Percentiles rank a stretch among this genome's conserved stretches.
These are phyloP conservation scores for Spatholobus suberectus DNA, from an alignment of 306 rosid genomes.

Conservation along the genomic window DNA sequence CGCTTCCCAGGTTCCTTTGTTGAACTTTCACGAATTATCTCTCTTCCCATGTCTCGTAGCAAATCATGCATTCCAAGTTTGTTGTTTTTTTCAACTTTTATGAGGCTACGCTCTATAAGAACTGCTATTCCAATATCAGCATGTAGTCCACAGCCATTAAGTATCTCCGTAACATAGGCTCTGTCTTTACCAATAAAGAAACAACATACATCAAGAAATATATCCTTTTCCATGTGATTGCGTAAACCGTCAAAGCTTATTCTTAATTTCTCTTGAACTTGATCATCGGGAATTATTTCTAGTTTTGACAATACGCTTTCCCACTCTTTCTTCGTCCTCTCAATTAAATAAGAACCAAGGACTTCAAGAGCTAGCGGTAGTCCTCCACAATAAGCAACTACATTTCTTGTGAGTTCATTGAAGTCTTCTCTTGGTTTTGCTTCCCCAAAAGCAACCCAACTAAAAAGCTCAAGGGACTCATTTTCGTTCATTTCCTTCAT, in stretches of 20 bases:
- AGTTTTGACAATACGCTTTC: slow-evolving; percentile 35
- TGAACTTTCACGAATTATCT: slow-evolving; percentile 23
- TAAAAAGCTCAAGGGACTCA: slow-evolving; percentile 34
- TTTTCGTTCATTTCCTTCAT: slow-evolving; percentile 1
- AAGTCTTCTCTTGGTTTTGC: slow-evolving; percentile 1
- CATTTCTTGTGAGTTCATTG: neutral
- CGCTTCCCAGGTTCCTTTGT: slow-evolving; percentile 28
- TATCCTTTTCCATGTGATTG: slow-evolving; percentile 15
- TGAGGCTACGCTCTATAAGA: slow-evolving; percentile 34
- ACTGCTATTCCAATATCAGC: slow-evolving; percentile 39
- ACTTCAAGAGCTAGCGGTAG: slow-evolving; percentile 51
- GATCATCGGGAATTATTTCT: slow-evolving; percentile 26
- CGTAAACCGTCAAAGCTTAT: slow-evolving; percentile 25
- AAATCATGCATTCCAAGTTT: slow-evolving; percentile 23
- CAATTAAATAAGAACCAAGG: slow-evolving; percentile 38
- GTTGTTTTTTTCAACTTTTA: slow-evolving; percentile 28
- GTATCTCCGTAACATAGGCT: neutral
- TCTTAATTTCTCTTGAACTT: slow-evolving; percentile 35
- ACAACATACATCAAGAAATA: slow-evolving; percentile 50
- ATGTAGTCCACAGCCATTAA: slow-evolving; percentile 40
- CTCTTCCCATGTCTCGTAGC: slow-evolving; percentile 46
- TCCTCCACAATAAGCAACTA: slow-evolving; percentile 28
- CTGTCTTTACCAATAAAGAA: slow-evolving; percentile 43
- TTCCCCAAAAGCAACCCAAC: slow-evolving; percentile 33
- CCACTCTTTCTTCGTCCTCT: slow-evolving; percentile 36